Evolutionary conservation across 2,329 filamentous ascomycete genomes (phyloP).

Genomic region (Paracamarosporium sp.): DNA sequence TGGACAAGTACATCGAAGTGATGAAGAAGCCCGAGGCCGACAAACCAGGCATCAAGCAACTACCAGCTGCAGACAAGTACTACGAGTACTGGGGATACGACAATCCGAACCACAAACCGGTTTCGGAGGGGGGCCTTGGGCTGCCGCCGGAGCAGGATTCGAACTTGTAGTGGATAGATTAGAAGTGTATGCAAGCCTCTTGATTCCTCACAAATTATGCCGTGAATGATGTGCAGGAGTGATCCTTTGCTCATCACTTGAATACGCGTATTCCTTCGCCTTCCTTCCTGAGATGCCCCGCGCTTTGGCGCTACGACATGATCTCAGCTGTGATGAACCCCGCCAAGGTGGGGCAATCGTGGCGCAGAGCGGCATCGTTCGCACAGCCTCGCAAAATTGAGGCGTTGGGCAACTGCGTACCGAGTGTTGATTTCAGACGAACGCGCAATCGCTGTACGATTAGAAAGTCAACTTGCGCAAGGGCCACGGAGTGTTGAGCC

Average conservation of each 20-base stretch:
- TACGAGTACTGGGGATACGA: constrained; percentile 25
- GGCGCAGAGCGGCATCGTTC: not conserved
- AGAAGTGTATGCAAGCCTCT: not conserved
- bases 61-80: constrained; percentile 21
- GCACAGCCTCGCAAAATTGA: constrained; percentile 5
- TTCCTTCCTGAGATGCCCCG: not conserved
- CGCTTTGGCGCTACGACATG: not conserved
- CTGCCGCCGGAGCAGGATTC: constrained; percentile 14
- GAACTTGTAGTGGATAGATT: constrained; percentile 1
- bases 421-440: not conserved
- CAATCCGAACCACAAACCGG: constrained; percentile 22
- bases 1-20: constrained; percentile 24
- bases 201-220: not conserved
- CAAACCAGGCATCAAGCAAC: constrained; percentile 21
- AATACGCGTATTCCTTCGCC: no score
- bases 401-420: not conserved
- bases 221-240: not conserved
- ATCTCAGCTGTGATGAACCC: constrained; percentile 1
- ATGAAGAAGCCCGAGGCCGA: constrained; percentile 17
- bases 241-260: no score
- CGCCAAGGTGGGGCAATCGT: not conserved
- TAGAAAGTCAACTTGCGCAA: not conserved
- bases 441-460: not conserved
- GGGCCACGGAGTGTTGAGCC: not conserved
- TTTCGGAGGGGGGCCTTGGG: constrained; percentile 16